A percentile compares a stretch with the other conserved stretches of the same genome.
Conservation (phyloP, 192 early-diverging fungal species). For the Tieghemiomyces parasiticus region DNA sequence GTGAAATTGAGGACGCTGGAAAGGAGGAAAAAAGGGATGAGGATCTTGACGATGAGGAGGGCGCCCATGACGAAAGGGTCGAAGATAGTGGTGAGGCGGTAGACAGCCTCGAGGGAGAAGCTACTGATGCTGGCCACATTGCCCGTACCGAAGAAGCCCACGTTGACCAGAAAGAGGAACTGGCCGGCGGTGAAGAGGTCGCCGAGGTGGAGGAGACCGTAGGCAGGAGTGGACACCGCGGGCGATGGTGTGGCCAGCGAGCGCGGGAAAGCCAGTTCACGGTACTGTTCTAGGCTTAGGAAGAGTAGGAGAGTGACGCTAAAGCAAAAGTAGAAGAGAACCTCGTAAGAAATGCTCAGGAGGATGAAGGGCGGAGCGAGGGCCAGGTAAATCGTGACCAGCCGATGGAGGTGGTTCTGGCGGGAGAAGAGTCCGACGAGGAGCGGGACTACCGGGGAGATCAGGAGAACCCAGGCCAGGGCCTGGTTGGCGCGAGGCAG, state of each 20-base stretch:
- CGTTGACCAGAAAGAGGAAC: slow-evolving; percentile 83
- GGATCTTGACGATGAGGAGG: slow-evolving; percentile 73
- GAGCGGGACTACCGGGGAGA: slow-evolving; percentile 23
- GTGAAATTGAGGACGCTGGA: slow-evolving; percentile 71
- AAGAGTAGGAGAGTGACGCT: slow-evolving; percentile 54
- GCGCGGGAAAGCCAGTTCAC: slow-evolving; percentile 2
- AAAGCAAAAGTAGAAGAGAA: slow-evolving; percentile 76
- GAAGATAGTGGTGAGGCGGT: slow-evolving; percentile 80
- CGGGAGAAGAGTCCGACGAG: slow-evolving; percentile 26
- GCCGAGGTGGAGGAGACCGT: background rate
- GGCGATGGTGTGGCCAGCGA: too few species aligned
- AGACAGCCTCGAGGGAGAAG: slow-evolving; percentile 79
- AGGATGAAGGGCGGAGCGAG: slow-evolving; percentile 79
- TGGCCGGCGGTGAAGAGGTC: slow-evolving; percentile 1
- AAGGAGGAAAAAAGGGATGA: slow-evolving; percentile 90
- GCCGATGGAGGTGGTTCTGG: slow-evolving; percentile 64
- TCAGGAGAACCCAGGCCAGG: slow-evolving; percentile 25
- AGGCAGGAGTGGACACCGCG: too few species aligned
- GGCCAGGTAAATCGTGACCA: slow-evolving; percentile 67
- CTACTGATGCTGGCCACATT: slow-evolving; percentile 79
- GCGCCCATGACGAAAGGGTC: slow-evolving; percentile 79
- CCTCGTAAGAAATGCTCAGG: slow-evolving; percentile 82
- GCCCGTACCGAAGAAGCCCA: slow-evolving; percentile 93
- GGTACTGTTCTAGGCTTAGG: slow-evolving; percentile 51
- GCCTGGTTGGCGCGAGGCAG: slow-evolving; percentile 23